phyloP scores from a whole-genome alignment of 331 rosid genomes.

The Erythrophleum ivorense region DNA sequence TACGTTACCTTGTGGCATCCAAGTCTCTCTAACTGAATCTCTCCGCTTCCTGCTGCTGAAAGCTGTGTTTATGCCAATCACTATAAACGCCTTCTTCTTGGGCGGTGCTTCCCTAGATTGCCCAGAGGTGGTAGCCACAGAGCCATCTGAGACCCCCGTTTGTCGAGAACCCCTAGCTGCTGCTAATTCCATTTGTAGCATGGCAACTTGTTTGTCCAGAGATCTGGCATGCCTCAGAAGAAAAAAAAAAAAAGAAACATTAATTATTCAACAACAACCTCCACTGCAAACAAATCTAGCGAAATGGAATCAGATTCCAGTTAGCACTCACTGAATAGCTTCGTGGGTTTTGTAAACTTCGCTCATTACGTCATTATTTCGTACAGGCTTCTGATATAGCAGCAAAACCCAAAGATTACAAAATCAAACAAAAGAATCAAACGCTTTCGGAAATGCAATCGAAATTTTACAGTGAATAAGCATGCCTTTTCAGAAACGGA shows the following conservation, averaged over 20 bases:
- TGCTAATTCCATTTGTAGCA: conserved; percentile 84
- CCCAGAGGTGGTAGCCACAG: conserved; percentile 38
- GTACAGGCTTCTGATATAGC: conserved; percentile 59
- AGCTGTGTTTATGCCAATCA: conserved; percentile 97
- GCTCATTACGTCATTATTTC: conserved; percentile 56
- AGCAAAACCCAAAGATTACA: conserved; percentile 20
- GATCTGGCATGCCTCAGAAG: conserved; percentile 68
- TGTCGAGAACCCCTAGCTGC: conserved; percentile 77
- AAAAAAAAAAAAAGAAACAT: conserved; percentile 38
- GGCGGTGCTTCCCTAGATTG: conserved; percentile 41
- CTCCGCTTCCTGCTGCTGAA: conserved; percentile 97
- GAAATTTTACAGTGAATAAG: not conserved
- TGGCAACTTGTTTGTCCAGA: conserved; percentile 83
- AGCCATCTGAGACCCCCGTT: conserved; percentile 48
- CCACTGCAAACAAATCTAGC: conserved; percentile 39
- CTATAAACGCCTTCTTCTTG: conserved; percentile 82
- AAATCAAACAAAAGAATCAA: not conserved
- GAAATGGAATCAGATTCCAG: conserved; percentile 33
- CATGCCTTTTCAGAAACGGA: conserved; percentile 60
- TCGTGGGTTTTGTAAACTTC: conserved; percentile 82
- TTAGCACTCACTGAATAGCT: conserved; percentile 85
- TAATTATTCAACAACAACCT: conserved; percentile 27
- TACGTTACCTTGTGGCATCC: conserved; percentile 96
- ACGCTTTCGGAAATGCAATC: not conserved
- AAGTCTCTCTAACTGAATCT: conserved; percentile 96